phyloP scores from a whole-genome alignment of 768 basidiomycete species.

The Suillus subaureus region DNA sequence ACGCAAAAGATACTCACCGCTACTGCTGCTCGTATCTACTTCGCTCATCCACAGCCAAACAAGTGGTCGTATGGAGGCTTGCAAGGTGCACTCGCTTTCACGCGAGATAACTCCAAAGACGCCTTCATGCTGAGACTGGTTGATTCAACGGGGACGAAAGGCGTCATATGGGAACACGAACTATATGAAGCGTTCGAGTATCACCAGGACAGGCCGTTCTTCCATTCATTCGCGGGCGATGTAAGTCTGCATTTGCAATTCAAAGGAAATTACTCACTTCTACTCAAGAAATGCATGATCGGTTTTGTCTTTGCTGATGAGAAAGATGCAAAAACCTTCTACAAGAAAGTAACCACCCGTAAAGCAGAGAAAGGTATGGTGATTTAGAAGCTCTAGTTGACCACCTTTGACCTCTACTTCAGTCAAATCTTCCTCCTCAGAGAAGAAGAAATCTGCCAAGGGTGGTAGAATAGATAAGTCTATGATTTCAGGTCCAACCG shows the following conservation, averaged over 20 bases:
- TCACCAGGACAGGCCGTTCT: slow-evolving; percentile 82
- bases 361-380: slow-evolving; percentile 62
- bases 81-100: slow-evolving; percentile 82
- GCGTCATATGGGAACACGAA: slow-evolving; percentile 93
- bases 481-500: slow-evolving; percentile 82
- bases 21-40: slow-evolving; percentile 88
- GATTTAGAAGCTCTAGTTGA: slow-evolving; percentile 2
- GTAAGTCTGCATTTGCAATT: slow-evolving; percentile 52
- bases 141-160: slow-evolving; percentile 81
- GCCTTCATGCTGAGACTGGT: slow-evolving; percentile 75
- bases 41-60: slow-evolving; percentile 74
- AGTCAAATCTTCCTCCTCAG: slow-evolving; percentile 48
- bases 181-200: slow-evolving; percentile 83
- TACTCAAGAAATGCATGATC: slow-evolving; percentile 78
- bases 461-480: slow-evolving; percentile 90
- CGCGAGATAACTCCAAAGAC: slow-evolving; percentile 58
- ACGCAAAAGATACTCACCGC: slow-evolving; percentile 79
- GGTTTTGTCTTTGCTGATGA: slow-evolving; percentile 91
- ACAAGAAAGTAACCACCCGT: slow-evolving; percentile 77
- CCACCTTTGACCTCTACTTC: slow-evolving; percentile 19
- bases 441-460: slow-evolving; percentile 59
- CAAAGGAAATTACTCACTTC: slow-evolving; percentile 7
- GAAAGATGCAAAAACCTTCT: slow-evolving; percentile 78
- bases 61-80: slow-evolving; percentile 89
- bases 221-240: slow-evolving; percentile 91